Evolutionary conservation across 192 early-diverging fungal species (phyloP).

Genomic region (Coemansia sp.): DNA sequence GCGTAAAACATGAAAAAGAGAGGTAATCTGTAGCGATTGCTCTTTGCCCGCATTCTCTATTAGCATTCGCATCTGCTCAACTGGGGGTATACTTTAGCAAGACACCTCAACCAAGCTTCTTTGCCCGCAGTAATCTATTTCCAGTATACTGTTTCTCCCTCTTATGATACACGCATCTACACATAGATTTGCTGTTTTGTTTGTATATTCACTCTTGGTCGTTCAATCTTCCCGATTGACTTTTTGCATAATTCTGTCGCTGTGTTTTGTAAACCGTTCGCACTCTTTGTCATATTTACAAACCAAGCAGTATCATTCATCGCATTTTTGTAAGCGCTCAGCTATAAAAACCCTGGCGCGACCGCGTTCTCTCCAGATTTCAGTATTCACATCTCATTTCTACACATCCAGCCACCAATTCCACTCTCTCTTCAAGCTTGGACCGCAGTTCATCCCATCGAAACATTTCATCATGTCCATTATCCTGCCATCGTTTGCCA

Average conservation of each 20-base stretch:
- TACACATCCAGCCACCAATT: constrained; percentile 1
- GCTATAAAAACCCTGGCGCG: neutral
- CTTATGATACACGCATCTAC: constrained; percentile 1
- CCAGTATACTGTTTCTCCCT: neutral
- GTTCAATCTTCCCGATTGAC: constrained; percentile 3
- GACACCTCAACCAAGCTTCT: neutral
- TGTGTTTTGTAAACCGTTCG: neutral
- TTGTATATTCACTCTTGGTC: neutral
- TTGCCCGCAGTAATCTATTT: neutral
- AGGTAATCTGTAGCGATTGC: constrained; percentile 5
- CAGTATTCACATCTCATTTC: constrained; percentile 1
- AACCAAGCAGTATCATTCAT: neutral
- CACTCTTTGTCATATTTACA: neutral
- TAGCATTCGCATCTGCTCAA: neutral
- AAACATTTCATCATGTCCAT: neutral
- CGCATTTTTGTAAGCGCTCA: neutral
- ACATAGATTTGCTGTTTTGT: constrained; percentile 17
- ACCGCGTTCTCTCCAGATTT: neutral
- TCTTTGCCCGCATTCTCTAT: neutral
- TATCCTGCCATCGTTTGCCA: neutral
- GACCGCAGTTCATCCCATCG: too few relatives aligned
- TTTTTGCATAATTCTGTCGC: neutral
- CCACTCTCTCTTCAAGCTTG: neutral
- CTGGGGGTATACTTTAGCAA: neutral
- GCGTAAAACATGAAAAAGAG: neutral